Evolutionary conservation across 495 filamentous ascomycete genomes (phyloP).

Genomic region (Mycothermus thermophilus): DNA sequence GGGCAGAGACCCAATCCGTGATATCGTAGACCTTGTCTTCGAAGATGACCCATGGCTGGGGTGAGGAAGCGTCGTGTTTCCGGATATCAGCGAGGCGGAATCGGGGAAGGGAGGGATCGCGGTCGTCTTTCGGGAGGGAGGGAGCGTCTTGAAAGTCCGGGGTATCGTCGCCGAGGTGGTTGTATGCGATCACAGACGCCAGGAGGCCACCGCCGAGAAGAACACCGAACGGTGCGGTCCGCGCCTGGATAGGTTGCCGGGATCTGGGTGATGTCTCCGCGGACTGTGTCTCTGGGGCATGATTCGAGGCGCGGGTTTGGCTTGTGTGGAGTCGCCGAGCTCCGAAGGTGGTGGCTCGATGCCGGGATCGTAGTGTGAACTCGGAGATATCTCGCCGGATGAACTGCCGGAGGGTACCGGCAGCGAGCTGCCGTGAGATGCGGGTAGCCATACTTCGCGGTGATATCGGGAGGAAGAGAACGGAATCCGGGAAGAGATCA

Average conservation of each 20-base stretch:
- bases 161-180: conserved; percentile 7
- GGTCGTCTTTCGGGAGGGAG: conserved; percentile 9
- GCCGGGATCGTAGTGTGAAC: conserved; percentile 1
- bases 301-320: neutral
- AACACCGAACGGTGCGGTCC: conserved; percentile 10
- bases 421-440: neutral
- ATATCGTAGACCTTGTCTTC: conserved; percentile 46
- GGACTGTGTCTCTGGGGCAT: neutral
- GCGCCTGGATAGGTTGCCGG: conserved; percentile 1
- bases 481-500: too few relatives aligned
- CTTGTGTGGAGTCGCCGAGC: conserved; percentile 5
- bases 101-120: conserved; percentile 26
- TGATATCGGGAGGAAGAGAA: too few relatives aligned
- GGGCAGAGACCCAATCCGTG: conserved; percentile 42
- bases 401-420: conserved; percentile 1
- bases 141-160: neutral
- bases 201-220: conserved; percentile 15
- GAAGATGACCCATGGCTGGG: conserved; percentile 36
- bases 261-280: neutral
- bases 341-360: neutral
- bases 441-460: conserved; percentile 10
- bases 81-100: conserved; percentile 36
- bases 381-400: neutral
- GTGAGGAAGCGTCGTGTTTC: conserved; percentile 32
- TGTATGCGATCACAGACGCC: conserved; percentile 10